Base-by-base conservation (phyloP, 768 basidiomycete species). In the Kwoniella mangroviensis region DNA sequence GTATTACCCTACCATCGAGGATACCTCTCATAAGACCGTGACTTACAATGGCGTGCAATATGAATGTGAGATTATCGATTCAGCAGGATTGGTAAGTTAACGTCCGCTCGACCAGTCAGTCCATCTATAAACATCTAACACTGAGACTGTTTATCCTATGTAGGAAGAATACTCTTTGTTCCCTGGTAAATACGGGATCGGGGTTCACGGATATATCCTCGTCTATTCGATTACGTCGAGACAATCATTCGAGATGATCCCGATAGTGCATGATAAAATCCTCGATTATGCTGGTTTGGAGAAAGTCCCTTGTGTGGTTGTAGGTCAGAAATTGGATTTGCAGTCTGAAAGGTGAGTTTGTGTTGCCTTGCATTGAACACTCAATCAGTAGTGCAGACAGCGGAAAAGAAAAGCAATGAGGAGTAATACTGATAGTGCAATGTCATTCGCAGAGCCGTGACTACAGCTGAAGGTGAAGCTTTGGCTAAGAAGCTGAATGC, bases 91-190 rank as follows among this genome's bases (percentile, higher is more conserved):
- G 89, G 94, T 93, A 67, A 73, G 88, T 81, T 51, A 6, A 4
- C 56, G 19, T 53, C 43, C 15, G 53, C 53, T 54, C 22, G 34
- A 34, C 11, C 19, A 13, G 11, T 54, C n/a, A 54, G 19, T 11
- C n/a, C n/a, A 11, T 21, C 22, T 45, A 45, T 12, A 13, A 45
- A 19, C 43, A 53, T 26, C 63, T 41, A 28, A 57, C 63, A 26
- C 12, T 22, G 41, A 63, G 26, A 9, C n/a, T 19, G 22, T 60
- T 12, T 28, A 41, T 40, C 57, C 56, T 51, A 15, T 58, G 17
- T 81, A 94, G 94, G 96, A 98, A 80, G 96, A 99, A 83, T 98
- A 92, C 85, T 92, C 93, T 21, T 92, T 95, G 67, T 88, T 99
- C 73, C 93, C 93, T 75, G 88, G 92, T 28, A 93, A 94, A 82